These are phyloP conservation scores for Hypericum perforatum DNA, from an alignment of 345 rosid genomes.

Conservation along the genomic window DNA sequence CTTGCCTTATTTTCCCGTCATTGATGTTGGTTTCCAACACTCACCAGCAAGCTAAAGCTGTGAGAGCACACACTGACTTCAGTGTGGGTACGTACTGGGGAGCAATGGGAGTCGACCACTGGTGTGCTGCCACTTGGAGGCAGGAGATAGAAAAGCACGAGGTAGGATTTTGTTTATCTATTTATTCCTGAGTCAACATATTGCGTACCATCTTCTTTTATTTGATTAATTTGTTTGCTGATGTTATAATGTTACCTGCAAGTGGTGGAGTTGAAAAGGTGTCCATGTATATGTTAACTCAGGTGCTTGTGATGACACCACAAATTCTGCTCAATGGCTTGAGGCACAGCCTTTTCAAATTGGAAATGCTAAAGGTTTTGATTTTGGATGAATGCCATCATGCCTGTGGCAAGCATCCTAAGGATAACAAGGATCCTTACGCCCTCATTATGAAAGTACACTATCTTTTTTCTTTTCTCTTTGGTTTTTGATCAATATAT, in stretches of 20 bases:
- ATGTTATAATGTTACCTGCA: too few species aligned
- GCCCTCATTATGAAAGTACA: slow-evolving; percentile 78
- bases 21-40: not conserved
- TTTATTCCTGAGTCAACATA: not conserved
- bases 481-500: not conserved
- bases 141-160: slow-evolving; percentile 44
- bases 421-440: too few species aligned
- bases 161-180: slow-evolving; percentile 29
- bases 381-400: slow-evolving; percentile 94
- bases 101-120: slow-evolving; percentile 66
- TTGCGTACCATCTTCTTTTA: too few species aligned
- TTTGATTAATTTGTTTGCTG: too few species aligned
- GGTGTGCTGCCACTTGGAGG: slow-evolving; percentile 53
- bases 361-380: slow-evolving; percentile 59
- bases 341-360: slow-evolving; percentile 50
- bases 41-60: slow-evolving; percentile 68
- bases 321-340: slow-evolving; percentile 61
- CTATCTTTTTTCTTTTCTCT: slow-evolving; percentile 3
- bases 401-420: slow-evolving; percentile 51
- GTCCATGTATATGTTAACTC: slow-evolving; percentile 6
- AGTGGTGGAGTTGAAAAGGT: too few species aligned
- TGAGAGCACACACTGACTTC: slow-evolving; percentile 59
- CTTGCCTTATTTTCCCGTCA: not conserved
- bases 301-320: slow-evolving; percentile 98
- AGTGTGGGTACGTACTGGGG: slow-evolving; percentile 74